These are phyloP conservation scores for Cytospora chrysosperma DNA, from an alignment of 2,329 filamentous ascomycete species.

Conservation along the genomic window DNA sequence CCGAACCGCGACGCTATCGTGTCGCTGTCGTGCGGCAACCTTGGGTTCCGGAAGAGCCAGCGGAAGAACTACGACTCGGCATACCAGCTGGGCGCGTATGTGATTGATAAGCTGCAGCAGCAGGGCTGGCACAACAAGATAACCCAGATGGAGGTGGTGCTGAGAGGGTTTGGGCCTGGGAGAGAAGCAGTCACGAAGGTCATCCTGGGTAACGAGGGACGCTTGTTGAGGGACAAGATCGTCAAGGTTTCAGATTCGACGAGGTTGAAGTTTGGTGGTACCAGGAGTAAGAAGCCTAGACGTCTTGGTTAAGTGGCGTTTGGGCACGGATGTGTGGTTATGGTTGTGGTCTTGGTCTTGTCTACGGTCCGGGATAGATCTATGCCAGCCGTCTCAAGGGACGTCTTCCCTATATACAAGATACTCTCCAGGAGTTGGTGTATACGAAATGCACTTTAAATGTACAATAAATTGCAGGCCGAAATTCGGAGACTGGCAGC, in stretches of 20 bases:
- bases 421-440: not conserved
- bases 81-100: conserved; percentile 83
- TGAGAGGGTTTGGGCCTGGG: conserved; percentile 83
- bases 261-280: conserved; percentile 92
- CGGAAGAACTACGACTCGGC: conserved; percentile 86
- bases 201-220: conserved; percentile 81
- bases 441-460: not conserved
- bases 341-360: not conserved
- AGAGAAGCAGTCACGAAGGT: conserved; percentile 90
- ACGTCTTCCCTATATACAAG: not conserved
- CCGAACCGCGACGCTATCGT: conserved; percentile 79
- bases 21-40: conserved; percentile 77
- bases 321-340: not conserved
- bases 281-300: conserved; percentile 79
- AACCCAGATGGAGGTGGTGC: conserved; percentile 71
- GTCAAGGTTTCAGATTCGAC: conserved; percentile 81
- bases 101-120: conserved; percentile 82
- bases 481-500: not conserved
- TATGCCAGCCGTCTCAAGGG: not conserved
- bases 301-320: conserved; percentile 60
- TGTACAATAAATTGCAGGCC: not conserved
- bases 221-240: conserved; percentile 70
- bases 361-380: not conserved
- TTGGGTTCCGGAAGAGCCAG: conserved; percentile 84
- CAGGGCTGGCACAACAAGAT: conserved; percentile 76